Evolutionary conservation across 768 basidiomycete genomes (phyloP), one percentile per base, ranked within the genome.

Genomic region (Boletus reticulatus): DNA sequence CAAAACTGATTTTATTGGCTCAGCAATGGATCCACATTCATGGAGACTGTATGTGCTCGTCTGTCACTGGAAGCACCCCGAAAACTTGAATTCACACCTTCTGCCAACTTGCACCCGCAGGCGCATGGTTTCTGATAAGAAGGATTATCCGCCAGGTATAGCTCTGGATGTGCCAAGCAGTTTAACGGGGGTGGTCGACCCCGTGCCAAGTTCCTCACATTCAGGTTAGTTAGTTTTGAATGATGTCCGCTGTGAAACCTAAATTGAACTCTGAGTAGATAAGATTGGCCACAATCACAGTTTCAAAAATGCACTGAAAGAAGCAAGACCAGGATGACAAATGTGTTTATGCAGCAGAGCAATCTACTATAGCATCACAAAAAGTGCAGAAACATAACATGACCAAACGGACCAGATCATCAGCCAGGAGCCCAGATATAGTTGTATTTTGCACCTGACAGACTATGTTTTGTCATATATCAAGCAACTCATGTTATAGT

Each of bases 21-120:
- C 8, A 85, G 86, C 3, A 78, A 84, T 52, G 84, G 85, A 16
- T 80, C 79, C 62, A 82, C 83, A 8, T 66, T 74, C n/a, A 75
- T 12, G 73, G 73, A 22, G 74, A 78, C 50, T 69, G 70, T 73
- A 50, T 61, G 74, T 66, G 39, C 51, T 32, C 7, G 47, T 13
- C 11, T 53, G 16, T 38, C 12, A 9, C 13, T 16, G 17, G 32
- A 31, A 10, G 13, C 8, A 12, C 14, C 6, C 13, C 1, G 19
- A 24, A 13, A 37, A 38, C 20, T 22, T 32, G 32, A 2, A 12
- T 6, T 32, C 32, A 12, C n/a, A 54, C 27, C 9, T 19, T 24
- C 34, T 12, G 16, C 16, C 6, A 37, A 50, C 20, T 24, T 34
- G 12, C 32, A 13, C 13, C 13, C 32, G 1, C 19, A 54, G 61